Base-by-base conservation (phyloP, 1,139 yeast genomes). In the Suhomyces choctaworum region DNA sequence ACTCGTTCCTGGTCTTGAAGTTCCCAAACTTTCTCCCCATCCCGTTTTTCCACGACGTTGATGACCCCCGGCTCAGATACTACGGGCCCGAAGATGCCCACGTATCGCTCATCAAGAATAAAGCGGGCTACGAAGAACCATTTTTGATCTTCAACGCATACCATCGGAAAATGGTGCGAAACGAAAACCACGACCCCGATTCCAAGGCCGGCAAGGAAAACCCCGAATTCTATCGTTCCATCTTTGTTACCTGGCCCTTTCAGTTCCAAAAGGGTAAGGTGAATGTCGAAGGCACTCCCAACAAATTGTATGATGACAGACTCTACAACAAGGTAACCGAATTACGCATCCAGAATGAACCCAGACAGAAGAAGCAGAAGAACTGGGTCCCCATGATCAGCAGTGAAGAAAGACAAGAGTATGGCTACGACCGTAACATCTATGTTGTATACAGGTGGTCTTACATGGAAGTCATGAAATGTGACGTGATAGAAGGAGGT, bases 31-130 rank as follows among this genome's bases (percentile, higher is more conserved):
- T 68, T 20, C 36, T 67, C 12, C 61, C 63, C 8, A 51, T 66
- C 20, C 73, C 73, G 1, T 54, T 62, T 29, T 62, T 45, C 41
- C 64, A 60, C 35, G 59, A 61, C 37, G 50, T 50, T 15, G 45
- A 51, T 21, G 37, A 48, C 16, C 39, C 47, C n/a, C 40, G 49
- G 3, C 41, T 42, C n/a, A 48, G 48, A 28, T 66, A 51, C 39
- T 58, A 64, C 34, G 76, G 76, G 0, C 67, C 74, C 1, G 74
- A 70, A 45, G 75, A 70, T 40, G 72, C 75, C 2, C 54, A 73
- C 24, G 49, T 68, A 5, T 36, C 68, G 4, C 43, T 68, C 7
- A 60, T 63, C 6, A 55, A 51, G 28, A 66, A 64, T 40, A 39
- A 48, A 7, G 40, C 46, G 12, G 68, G 70, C 0, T 46, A 52